A percentile compares a stretch with the other conserved stretches of the same genome.
Evolutionary conservation across 1,139 yeast species (phyloP).

Genomic region (Casaregolazyma suthepensis): DNA sequence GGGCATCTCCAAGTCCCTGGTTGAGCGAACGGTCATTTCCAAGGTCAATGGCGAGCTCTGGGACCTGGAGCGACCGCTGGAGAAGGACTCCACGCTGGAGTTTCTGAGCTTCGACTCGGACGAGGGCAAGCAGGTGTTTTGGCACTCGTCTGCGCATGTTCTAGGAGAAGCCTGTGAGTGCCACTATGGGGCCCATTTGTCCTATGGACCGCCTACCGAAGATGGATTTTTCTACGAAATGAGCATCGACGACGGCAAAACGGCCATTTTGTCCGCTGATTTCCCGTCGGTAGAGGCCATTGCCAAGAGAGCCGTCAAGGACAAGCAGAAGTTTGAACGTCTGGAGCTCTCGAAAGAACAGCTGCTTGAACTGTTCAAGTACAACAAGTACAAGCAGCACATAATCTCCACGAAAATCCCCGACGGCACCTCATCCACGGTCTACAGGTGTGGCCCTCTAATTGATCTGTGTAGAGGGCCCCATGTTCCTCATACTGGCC

Average conservation of each 20-base stretch:
- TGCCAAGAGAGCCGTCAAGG: slow-evolving; percentile 87
- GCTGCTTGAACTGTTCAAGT: slow-evolving; percentile 83
- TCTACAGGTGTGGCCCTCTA: slow-evolving; percentile 95
- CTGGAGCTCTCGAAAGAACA: slow-evolving; percentile 89
- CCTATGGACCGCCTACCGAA: slow-evolving; percentile 94
- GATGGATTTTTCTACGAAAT: slow-evolving; percentile 98
- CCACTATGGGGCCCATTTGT: slow-evolving; percentile 87
- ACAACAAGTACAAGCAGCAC: slow-evolving; percentile 92
- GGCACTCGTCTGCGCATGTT: slow-evolving; percentile 99
- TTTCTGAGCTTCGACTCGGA: slow-evolving; percentile 74
- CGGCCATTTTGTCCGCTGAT: slow-evolving; percentile 73
- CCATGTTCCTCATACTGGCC: slow-evolving; percentile 96
- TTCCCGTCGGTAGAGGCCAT: slow-evolving; percentile 80
- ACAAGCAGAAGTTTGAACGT: slow-evolving; percentile 94
- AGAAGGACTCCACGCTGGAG: slow-evolving; percentile 62
- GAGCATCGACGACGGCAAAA: slow-evolving; percentile 75
- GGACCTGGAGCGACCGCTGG: slow-evolving; percentile 96
- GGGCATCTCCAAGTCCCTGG: slow-evolving; percentile 78
- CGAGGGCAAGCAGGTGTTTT: slow-evolving; percentile 92
- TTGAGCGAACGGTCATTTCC: slow-evolving; percentile 84
- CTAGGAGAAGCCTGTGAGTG: slow-evolving; percentile 98
- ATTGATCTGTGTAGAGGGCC: slow-evolving; percentile 98
- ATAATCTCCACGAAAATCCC: slow-evolving; percentile 85
- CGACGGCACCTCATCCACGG: slow-evolving; percentile 94
- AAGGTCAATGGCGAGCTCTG: slow-evolving; percentile 86